Evolutionary conservation across 768 basidiomycete species (phyloP).

Genomic region (Boletus subparvulus): DNA sequence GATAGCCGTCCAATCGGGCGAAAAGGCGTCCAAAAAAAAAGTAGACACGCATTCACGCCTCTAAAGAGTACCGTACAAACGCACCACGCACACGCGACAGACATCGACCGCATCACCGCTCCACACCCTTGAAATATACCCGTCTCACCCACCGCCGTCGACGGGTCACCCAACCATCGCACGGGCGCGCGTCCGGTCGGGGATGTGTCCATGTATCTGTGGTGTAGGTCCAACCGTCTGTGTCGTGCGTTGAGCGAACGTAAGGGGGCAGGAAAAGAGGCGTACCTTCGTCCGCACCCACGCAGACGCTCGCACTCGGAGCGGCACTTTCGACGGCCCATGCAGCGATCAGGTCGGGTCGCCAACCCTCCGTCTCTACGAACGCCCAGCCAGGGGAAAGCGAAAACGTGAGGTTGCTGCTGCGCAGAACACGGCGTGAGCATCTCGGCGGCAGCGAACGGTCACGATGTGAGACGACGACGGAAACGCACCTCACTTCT

Average conservation of each 20-base stretch:
- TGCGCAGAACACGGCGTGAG: conserved; percentile 33
- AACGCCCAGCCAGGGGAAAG: conserved; percentile 76
- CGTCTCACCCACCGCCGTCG: conserved; percentile 69
- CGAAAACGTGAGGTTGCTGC: conserved; percentile 79
- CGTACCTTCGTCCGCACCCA: conserved; percentile 31
- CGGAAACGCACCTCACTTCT: conserved; percentile 1
- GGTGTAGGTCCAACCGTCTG: conserved; percentile 76
- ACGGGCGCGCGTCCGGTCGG: conserved; percentile 36
- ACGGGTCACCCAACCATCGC: conserved; percentile 56
- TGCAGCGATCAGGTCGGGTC: conserved; percentile 55
- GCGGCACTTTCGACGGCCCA: conserved; percentile 44
- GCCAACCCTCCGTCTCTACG: conserved; percentile 76
- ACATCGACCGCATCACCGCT: neutral
- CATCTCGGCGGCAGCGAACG: neutral
- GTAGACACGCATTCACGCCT: neutral
- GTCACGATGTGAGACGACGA: neutral
- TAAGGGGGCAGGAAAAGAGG: neutral
- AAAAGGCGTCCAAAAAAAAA: no score
- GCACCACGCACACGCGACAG: no score
- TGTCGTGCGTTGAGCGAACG: neutral
- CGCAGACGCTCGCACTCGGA: conserved; percentile 3
- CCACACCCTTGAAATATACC: conserved; percentile 40
- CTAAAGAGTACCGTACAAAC: neutral
- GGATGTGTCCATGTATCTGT: conserved; percentile 73
- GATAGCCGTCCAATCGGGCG: no score